Percentiles rank a stretch among this genome's conserved stretches.
These are phyloP conservation scores for Pestalotiopsis sp. DNA, from an alignment of 2,329 filamentous ascomycete species.

Conservation along the genomic window DNA sequence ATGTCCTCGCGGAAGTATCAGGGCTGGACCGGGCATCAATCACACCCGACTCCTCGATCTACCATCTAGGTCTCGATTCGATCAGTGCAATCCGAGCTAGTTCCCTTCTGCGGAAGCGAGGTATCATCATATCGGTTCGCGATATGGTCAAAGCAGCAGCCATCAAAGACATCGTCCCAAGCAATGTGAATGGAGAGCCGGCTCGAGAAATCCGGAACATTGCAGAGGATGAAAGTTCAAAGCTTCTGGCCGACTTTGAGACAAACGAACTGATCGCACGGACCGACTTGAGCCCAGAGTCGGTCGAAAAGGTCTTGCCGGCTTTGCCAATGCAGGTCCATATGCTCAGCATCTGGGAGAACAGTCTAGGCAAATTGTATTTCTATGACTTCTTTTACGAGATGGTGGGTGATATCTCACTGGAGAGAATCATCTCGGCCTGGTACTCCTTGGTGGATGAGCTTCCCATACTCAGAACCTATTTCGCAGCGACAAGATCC, in stretches of 20 bases:
- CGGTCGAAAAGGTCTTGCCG: constrained; percentile 64
- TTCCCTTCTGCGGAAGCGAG: constrained; percentile 66
- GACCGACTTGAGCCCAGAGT: constrained; percentile 41
- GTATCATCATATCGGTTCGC: constrained; percentile 67
- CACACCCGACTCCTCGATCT: constrained; percentile 65
- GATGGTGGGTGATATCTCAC: constrained; percentile 42
- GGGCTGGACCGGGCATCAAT: constrained; percentile 62
- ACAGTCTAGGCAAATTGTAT: constrained; percentile 67
- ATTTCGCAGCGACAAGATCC: constrained; percentile 57
- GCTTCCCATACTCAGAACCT: constrained; percentile 70
- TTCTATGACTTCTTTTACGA: constrained; percentile 72
- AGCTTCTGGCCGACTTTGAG: constrained; percentile 39
- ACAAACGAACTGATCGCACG: constrained; percentile 37
- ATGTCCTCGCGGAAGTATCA: constrained; percentile 60
- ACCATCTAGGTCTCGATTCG: constrained; percentile 86
- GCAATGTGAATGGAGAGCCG: not conserved
- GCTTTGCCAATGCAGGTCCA: constrained; percentile 78
- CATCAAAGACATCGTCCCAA: constrained; percentile 62
- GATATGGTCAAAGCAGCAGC: constrained; percentile 70
- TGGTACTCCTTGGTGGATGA: constrained; percentile 63
- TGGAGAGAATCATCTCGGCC: constrained; percentile 50
- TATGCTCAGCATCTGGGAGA: constrained; percentile 78
- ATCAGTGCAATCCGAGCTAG: constrained; percentile 88
- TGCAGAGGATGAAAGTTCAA: not conserved
- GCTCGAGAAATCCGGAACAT: not conserved